Base-by-base conservation (phyloP, 768 basidiomycete genomes). In the Hysterangium stoloniferum region DNA sequence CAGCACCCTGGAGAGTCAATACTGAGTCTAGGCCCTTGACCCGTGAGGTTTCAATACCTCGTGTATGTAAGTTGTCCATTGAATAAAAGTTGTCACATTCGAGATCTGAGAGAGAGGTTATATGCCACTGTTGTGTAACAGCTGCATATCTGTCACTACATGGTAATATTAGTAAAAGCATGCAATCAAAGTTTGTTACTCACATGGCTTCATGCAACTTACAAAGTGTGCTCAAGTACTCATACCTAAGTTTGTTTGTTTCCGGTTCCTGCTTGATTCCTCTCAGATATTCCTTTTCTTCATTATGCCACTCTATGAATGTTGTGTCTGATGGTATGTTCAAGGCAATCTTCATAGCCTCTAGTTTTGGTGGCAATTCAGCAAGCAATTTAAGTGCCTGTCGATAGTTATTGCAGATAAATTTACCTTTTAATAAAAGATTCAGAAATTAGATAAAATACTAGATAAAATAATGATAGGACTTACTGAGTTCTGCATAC, bases 1-100 rank as follows among this genome's bases (percentile, higher is more conserved):
- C 42, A 15, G 42, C n/a, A n/a, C n/a, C n/a, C n/a, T n/a, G n/a
- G n/a, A n/a, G n/a, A n/a, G n/a, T n/a, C n/a, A n/a, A n/a, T n/a
- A n/a, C n/a, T n/a, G n/a, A n/a, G n/a, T n/a, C n/a, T n/a, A n/a
- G n/a, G n/a, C n/a, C n/a, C n/a, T n/a, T n/a, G n/a, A n/a, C n/a
- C n/a, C n/a, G n/a, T n/a, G n/a, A n/a, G n/a, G n/a, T n/a, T n/a
- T n/a, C n/a, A n/a, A n/a, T n/a, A n/a, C 42, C 11, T 6, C 7
- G 6, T 44, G 42, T 44, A 5, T 24, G 5, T 36, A 31, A 38
- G 31, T 40, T 12, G 5, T 44, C 6, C 8, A 24, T 20, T 8
- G 22, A 11, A 44, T 44, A 44, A 28, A 44, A 44, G 52, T 42
- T 35, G 24, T 37, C 47, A 37, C 22, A 52, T 11, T 17, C 22